Evolutionary conservation across 306 rosid genomes (phyloP).

Genomic region (Erythrophleum fordii): DNA sequence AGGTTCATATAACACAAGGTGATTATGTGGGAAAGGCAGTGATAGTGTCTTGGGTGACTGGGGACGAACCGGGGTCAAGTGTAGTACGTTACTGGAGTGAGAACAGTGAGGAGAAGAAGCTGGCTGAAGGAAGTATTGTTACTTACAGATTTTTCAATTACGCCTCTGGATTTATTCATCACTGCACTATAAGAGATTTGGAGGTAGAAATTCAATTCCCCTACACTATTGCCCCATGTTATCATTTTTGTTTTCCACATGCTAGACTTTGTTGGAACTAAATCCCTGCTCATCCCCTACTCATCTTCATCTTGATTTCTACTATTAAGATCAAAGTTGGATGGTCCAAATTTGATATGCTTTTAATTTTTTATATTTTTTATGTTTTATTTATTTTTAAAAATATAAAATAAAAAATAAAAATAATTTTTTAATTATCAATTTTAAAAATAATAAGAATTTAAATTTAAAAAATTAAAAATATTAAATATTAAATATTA

Average conservation of each 20-base stretch:
- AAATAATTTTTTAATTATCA: too few relatives aligned
- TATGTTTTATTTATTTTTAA: too few relatives aligned
- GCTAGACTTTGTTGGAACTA: too few relatives aligned
- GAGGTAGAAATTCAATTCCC: constrained; percentile 51
- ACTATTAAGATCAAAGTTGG: too few relatives aligned
- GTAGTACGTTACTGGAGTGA: constrained; percentile 72
- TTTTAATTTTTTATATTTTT: too few relatives aligned
- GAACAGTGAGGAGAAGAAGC: constrained; percentile 38
- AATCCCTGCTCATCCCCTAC: too few relatives aligned
- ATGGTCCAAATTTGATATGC: too few relatives aligned
- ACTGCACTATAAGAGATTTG: constrained; percentile 58
- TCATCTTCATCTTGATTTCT: too few relatives aligned
- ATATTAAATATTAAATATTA: too few relatives aligned
- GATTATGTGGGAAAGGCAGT: constrained; percentile 72
- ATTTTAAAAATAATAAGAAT: too few relatives aligned
- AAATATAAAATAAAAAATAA: too few relatives aligned
- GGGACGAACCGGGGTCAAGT: constrained; percentile 68
- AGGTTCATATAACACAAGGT: constrained; percentile 98
- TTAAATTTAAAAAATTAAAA: too few relatives aligned
- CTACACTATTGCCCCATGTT: not conserved
- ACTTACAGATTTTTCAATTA: constrained; percentile 73
- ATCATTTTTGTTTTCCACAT: not conserved
- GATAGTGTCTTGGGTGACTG: constrained; percentile 85
- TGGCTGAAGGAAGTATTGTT: constrained; percentile 50
- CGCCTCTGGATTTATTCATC: constrained; percentile 89